Conservation (phyloP, 441 rosid species). For the Melastoma candidum region DNA sequence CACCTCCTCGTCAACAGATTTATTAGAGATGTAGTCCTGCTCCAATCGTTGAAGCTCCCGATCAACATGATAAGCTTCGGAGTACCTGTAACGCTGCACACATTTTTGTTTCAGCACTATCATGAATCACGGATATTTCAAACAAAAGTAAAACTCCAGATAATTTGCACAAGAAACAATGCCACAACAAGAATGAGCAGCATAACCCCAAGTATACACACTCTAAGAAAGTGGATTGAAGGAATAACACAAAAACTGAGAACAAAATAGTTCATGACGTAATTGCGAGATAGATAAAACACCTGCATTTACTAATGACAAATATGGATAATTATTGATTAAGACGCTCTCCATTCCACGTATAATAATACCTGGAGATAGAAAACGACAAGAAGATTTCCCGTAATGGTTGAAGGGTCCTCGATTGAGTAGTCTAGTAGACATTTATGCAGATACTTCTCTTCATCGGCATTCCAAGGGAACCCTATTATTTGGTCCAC, state of each 20-base stretch:
- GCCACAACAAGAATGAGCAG: too few relatives aligned
- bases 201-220: too few relatives aligned
- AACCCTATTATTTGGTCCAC: slow-evolving; percentile 83
- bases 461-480: slow-evolving; percentile 84
- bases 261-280: too few relatives aligned
- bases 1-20: slow-evolving; percentile 35
- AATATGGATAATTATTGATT: neutral
- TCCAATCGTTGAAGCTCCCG: slow-evolving; percentile 52
- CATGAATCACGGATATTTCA: slow-evolving; percentile 12
- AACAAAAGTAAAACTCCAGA: neutral
- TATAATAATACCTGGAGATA: slow-evolving; percentile 64
- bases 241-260: too few relatives aligned
- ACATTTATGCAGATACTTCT: slow-evolving; percentile 67
- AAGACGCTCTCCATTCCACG: slow-evolving; percentile 2
- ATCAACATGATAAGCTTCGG: slow-evolving; percentile 74
- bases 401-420: slow-evolving; percentile 62
- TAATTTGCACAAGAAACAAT: too few relatives aligned
- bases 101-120: slow-evolving; percentile 10
- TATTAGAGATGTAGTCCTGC: slow-evolving; percentile 40
- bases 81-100: slow-evolving; percentile 76
- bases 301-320: neutral
- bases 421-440: slow-evolving; percentile 60
- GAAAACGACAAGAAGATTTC: slow-evolving; percentile 76
- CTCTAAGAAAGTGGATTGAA: too few relatives aligned
- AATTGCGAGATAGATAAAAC: neutral